These are phyloP conservation scores for Waltiozyma sp. DNA, from an alignment of 1,139 yeast species.

Conservation along the genomic window DNA sequence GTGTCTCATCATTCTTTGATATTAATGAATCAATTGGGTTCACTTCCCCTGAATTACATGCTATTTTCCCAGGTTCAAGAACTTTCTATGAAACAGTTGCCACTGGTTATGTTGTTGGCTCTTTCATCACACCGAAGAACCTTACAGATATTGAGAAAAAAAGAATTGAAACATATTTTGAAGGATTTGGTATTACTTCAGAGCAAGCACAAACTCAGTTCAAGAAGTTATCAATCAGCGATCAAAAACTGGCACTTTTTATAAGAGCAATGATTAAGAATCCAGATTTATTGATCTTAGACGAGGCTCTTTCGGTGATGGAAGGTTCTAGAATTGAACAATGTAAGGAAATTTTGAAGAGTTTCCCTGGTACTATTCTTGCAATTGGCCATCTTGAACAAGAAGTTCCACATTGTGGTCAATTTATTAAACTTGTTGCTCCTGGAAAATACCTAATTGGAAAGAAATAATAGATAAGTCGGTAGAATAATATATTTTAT, in stretches of 20 bases:
- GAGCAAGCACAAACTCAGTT: slow-evolving; percentile 29
- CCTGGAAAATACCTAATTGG: slow-evolving; percentile 25
- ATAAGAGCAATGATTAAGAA: slow-evolving; percentile 64
- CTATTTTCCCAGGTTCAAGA: slow-evolving; percentile 52
- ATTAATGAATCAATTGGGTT: slow-evolving; percentile 76
- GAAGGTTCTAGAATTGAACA: slow-evolving; percentile 50
- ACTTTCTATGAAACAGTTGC: slow-evolving; percentile 49
- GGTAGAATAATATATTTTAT: too few relatives aligned
- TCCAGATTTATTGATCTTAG: slow-evolving; percentile 72
- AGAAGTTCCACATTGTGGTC: slow-evolving; percentile 50
- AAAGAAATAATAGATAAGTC: not conserved
- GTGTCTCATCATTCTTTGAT: slow-evolving; percentile 66
- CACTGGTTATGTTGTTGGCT: slow-evolving; percentile 69
- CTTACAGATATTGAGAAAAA: slow-evolving; percentile 26
- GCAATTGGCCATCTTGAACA: slow-evolving; percentile 65
- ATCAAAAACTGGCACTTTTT: slow-evolving; percentile 71
- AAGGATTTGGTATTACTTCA: slow-evolving; percentile 23
- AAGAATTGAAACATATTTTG: slow-evolving; percentile 25
- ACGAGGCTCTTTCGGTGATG: slow-evolving; percentile 93
- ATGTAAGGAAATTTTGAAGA: slow-evolving; percentile 56
- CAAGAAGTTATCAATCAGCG: slow-evolving; percentile 47
- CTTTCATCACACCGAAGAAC: slow-evolving; percentile 28
- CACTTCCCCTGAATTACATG: slow-evolving; percentile 86
- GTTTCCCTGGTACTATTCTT: slow-evolving; percentile 59
- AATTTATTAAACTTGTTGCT: slow-evolving; percentile 29